Conservation (phyloP, 805 yeast species). For the Pichia occidentalis region DNA sequence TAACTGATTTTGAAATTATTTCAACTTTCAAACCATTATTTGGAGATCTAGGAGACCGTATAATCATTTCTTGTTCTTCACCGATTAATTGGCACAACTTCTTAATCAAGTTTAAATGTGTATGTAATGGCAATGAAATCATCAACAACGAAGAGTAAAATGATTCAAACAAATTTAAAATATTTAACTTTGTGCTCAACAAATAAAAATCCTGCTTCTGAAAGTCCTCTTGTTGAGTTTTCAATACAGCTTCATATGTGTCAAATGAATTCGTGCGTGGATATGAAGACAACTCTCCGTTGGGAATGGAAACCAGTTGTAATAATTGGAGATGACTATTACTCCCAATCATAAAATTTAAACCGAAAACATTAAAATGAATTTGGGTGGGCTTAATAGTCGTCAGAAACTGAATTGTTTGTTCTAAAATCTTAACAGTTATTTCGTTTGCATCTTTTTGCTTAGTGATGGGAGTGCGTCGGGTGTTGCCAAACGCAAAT, state of each 20-base stretch:
- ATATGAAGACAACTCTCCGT: conserved; percentile 11
- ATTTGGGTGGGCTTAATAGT: conserved; percentile 7
- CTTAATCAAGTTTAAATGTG: conserved; percentile 6
- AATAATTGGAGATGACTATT: conserved; percentile 38
- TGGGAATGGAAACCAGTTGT: conserved; percentile 35
- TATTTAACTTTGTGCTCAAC: conserved; percentile 37
- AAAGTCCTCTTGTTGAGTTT: conserved; percentile 9
- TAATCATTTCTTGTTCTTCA: conserved; percentile 41
- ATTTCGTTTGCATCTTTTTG: conserved; percentile 2
- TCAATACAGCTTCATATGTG: conserved; percentile 15
- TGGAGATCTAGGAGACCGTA: conserved; percentile 39
- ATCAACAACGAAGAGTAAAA: conserved; percentile 21
- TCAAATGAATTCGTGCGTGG: conserved; percentile 27
- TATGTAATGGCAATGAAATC: conserved; percentile 4
- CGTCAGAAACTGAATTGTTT: conserved; percentile 7
- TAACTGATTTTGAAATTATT: conserved; percentile 36
- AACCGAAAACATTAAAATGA: conserved; percentile 40
- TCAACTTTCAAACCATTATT: conserved; percentile 32
- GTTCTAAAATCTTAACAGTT: conserved; percentile 6
- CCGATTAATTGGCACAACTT: conserved; percentile 30
- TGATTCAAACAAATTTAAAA: conserved; percentile 45
- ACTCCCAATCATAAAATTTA: conserved; percentile 49
- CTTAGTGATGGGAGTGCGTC: conserved; percentile 4
- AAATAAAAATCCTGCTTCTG: conserved; percentile 39
- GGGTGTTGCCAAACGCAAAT: conserved; percentile 26